Percentiles rank a stretch among this genome's conserved stretches.
These are phyloP conservation scores for Avicennia marina DNA, from an alignment of 257 asterid genomes.

Conservation along the genomic window DNA sequence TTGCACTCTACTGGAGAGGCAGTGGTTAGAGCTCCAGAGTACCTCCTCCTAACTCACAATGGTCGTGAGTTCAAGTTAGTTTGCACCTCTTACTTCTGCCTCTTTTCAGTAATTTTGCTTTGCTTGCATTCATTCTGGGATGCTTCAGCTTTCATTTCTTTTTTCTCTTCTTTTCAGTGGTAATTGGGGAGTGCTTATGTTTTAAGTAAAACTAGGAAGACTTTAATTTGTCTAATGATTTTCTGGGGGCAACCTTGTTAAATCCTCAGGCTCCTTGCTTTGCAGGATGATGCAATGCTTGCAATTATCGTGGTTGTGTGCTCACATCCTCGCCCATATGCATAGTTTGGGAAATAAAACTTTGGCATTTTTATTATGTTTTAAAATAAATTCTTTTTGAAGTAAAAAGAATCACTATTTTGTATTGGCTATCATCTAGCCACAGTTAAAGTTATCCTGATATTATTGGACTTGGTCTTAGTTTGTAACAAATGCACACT, in stretches of 20 bases:
- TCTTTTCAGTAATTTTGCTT: slow-evolving; percentile 18
- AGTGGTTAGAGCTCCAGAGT: slow-evolving; percentile 90
- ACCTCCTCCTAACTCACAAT: slow-evolving; percentile 81
- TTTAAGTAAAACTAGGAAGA: background rate
- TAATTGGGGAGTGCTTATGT: background rate
- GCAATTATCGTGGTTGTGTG: background rate
- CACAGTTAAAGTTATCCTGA: slow-evolving; percentile 5
- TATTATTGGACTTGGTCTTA: slow-evolving; percentile 13
- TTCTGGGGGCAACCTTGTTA: slow-evolving; percentile 1
- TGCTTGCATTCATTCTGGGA: slow-evolving; percentile 3
- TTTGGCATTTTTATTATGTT: no score
- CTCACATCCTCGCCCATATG: background rate
- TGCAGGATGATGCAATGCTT: slow-evolving; percentile 1
- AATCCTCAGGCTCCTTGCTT: background rate
- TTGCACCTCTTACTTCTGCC: slow-evolving; percentile 23
- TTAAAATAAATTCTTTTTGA: no score
- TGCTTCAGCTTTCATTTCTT: background rate
- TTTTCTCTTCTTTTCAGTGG: slow-evolving; percentile 2
- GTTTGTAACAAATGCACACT: slow-evolving; percentile 14
- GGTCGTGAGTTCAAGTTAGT: slow-evolving; percentile 95
- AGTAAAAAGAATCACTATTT: no score
- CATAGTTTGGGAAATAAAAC: no score
- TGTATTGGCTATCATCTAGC: no score
- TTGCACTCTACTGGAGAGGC: slow-evolving; percentile 61
- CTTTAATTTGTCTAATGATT: slow-evolving; percentile 1